A percentile compares a stretch with the other conserved stretches of the same genome.
Conservation (phyloP, 495 filamentous ascomycete species). For the Aspergillus nidulans region DNA sequence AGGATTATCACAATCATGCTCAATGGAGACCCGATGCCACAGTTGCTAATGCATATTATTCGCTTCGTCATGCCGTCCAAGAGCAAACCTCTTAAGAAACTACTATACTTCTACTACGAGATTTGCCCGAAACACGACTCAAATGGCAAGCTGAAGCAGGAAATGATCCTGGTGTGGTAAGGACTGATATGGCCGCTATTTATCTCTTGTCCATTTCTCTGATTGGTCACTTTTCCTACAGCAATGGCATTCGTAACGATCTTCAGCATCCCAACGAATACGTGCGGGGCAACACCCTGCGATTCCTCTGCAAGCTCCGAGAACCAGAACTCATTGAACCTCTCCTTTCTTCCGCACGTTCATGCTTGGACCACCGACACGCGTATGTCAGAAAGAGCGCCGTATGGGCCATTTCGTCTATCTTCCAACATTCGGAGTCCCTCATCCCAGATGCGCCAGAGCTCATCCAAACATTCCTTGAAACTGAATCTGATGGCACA, state of each 20-base stretch:
- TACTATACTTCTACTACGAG: conserved; percentile 99
- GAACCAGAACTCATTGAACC: conserved; percentile 96
- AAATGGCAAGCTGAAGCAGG: conserved; percentile 91
- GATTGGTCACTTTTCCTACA: conserved; percentile 32
- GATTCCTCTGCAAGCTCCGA: conserved; percentile 93
- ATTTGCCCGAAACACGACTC: conserved; percentile 94
- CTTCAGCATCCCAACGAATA: conserved; percentile 98
- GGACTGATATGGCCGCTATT: conserved; percentile 22
- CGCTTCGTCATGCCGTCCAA: conserved; percentile 98
- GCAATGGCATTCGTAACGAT: conserved; percentile 97
- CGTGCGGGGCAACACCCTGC: conserved; percentile 90
- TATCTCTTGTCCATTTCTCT: conserved; percentile 6
- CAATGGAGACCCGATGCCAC: conserved; percentile 93
- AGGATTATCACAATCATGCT: conserved; percentile 94
- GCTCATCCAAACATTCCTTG: conserved; percentile 83
- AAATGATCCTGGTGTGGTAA: conserved; percentile 99
- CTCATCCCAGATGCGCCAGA: conserved; percentile 96
- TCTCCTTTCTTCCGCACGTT: conserved; percentile 82
- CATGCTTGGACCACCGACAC: conserved; percentile 91
- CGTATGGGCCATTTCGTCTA: conserved; percentile 89
- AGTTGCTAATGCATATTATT: conserved; percentile 98
- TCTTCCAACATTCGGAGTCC: conserved; percentile 84
- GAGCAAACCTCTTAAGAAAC: conserved; percentile 94
- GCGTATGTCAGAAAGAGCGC: conserved; percentile 98
- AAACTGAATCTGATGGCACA: conserved; percentile 86